Base-by-base conservation (phyloP, 108 stramenopile genomes). In the Conticribra weissflogii region DNA sequence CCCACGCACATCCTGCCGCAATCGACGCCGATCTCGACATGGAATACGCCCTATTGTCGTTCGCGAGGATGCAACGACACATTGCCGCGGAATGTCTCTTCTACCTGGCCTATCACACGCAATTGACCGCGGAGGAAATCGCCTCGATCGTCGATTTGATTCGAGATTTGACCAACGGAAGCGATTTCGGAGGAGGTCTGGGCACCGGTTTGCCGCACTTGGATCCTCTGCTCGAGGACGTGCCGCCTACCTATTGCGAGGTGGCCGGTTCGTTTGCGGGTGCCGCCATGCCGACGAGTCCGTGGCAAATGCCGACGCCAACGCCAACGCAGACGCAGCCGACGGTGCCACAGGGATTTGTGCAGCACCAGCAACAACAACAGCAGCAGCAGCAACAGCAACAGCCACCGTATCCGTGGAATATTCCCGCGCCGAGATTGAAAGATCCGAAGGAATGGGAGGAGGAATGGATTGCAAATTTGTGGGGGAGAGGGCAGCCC, bases 91-190 rank as follows among this genome's bases (percentile, higher is more conserved):
- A 89, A 76, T 82, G 77, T 46, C 64, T 95, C 0, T 90, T 89
- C 57, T 90, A 80, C 54, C 61, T 92, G 5, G 86, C 89, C 0
- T 95, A 95, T 67, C 86, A 90, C 52, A 89, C 89, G 1, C 90
- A 95, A 72, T 61, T 87, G 56, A 81, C 69, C 8, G 48, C 47
- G 2, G 66, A 71, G 21, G 93, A 95, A 74, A 81, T 89, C 16
- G 72, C 62, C 14, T 54, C 57, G 9, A 28, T 95, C 27, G 68
- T 95, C 41, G 89, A 92, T 73, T 65, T 90, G 68, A 76, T 92
- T 18, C 59, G 75, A 31, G 85, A 86, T 19, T 59, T 92, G 54
- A 85, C 81, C 19, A 86, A 87, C 59, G 79, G 85, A 2, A 47
- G 33, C 24, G 57, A 65, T 22, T 50, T 34, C 27, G 25, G 30